Evolutionary conservation across 2,329 filamentous ascomycete genomes (phyloP).

Genomic region (Aspergillus thermomutatus): DNA sequence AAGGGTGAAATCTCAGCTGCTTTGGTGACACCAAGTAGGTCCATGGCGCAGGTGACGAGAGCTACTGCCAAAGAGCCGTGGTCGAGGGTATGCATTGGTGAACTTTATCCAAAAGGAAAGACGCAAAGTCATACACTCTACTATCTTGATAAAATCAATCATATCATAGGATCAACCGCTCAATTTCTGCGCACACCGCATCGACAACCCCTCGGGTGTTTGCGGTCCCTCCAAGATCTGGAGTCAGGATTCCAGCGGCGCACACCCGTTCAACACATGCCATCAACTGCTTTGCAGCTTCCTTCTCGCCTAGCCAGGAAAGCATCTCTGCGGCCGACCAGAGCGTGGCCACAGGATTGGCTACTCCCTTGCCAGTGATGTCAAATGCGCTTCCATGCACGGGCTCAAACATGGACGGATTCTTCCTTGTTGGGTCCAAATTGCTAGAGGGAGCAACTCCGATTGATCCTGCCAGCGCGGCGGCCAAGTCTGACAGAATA

Average conservation of each 20-base stretch:
- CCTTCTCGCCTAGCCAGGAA: conserved; percentile 57
- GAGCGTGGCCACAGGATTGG: conserved; percentile 63
- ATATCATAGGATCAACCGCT: conserved; percentile 14
- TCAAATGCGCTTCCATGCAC: conserved; percentile 63
- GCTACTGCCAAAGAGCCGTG: neutral
- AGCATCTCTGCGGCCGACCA: conserved; percentile 70
- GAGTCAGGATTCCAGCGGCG: conserved; percentile 54
- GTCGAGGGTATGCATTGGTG: neutral
- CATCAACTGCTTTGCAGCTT: conserved; percentile 56
- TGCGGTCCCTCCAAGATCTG: conserved; percentile 57
- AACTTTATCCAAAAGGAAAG: neutral
- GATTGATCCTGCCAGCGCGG: conserved; percentile 66
- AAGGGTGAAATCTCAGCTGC: neutral
- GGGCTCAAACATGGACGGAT: conserved; percentile 61
- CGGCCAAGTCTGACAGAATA: conserved; percentile 68
- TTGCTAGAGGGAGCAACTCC: conserved; percentile 70
- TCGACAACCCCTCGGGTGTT: conserved; percentile 57
- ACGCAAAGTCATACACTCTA: neutral
- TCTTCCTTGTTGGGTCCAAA: conserved; percentile 60
- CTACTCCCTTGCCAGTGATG: conserved; percentile 59
- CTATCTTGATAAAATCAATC: neutral
- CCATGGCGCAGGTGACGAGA: neutral
- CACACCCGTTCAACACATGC: conserved; percentile 60
- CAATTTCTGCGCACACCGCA: conserved; percentile 52
- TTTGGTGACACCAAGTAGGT: neutral